These are phyloP conservation scores for Paramecium caudatum DNA, from an alignment of 73 alveolate genomes.

Conservation along the genomic window DNA sequence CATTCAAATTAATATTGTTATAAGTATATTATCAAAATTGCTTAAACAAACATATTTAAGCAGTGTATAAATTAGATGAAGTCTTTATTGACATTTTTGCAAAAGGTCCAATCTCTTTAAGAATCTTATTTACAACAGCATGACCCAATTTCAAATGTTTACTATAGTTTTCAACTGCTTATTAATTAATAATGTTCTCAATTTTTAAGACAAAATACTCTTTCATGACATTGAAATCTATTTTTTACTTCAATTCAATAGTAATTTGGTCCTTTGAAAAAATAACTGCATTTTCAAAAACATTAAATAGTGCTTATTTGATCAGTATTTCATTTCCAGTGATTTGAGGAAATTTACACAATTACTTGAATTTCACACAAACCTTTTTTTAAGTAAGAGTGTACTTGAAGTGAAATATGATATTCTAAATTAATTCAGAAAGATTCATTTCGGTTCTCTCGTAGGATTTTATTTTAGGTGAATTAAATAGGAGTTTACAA, in stretches of 20 bases:
- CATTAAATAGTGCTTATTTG: background rate
- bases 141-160: slow-evolving; percentile 20
- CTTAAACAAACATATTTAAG: background rate
- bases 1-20: too few relatives aligned
- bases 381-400: background rate
- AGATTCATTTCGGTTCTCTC: background rate
- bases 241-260: background rate
- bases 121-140: background rate
- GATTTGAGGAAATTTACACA: background rate
- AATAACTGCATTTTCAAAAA: background rate
- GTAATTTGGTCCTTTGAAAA: background rate
- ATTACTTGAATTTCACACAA: background rate
- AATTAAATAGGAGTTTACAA: background rate
- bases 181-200: background rate
- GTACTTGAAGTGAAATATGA: background rate
- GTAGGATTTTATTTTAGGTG: background rate
- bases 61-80: background rate
- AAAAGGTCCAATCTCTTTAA: background rate
- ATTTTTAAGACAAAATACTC: background rate
- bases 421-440: background rate
- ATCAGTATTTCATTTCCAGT: background rate
- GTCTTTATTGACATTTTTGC: background rate
- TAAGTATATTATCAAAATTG: slow-evolving; percentile 14
- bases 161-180: background rate
- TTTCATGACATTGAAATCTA: background rate